Base-by-base conservation (phyloP, 2,329 filamentous ascomycete species). In the Fusarium agapanthi region DNA sequence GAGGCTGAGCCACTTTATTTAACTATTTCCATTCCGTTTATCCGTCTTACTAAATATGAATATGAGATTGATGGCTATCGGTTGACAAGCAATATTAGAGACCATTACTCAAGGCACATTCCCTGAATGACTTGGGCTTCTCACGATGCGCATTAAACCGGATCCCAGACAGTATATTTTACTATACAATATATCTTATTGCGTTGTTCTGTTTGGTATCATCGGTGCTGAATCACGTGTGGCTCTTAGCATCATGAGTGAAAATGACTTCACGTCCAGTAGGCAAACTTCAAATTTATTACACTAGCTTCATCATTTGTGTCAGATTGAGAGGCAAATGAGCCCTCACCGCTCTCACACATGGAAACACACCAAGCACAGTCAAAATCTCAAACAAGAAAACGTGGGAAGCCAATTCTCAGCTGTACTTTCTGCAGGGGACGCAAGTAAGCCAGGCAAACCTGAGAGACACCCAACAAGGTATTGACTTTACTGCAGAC, bases 391-490 rank as follows among this genome's bases (percentile, higher is more conserved):
- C 48, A 32, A 24, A 28, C 35, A 13, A 63, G 43, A 37, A 47
- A 34, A 37, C 62, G 62, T 6, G 47, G 56, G 13, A 65, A 65
- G 20, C 47, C 62, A 34, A 48, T 64, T 7, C 47, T 65, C 24
- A 65, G 59, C 22, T 65, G 62, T 13, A 37, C 30, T 34, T 65
- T 65, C 24, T 64, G 48, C 40, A 64, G 62, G 32, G 48, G 59
- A 9, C 47, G 61, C 45, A 65, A 65, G 47, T 65, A 28, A 64
- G 59, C 44, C 58, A 28, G 5, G 13, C 14, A 35, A 26, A 34
- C 30, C 44, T 30, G 9, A 48, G 22, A 32, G 13, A n/a, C 24
- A 18, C 18, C n/a, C 18, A 24, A 13, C 15, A 15, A 32, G 5
- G 18, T 32, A 28, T 55, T 65, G 35, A 55, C 37, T 11, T 32